Evolutionary conservation across 2,329 filamentous ascomycete species (phyloP), one percentile per base, ranked within the genome.

Genomic region (Ceratocystis colombiana): DNA sequence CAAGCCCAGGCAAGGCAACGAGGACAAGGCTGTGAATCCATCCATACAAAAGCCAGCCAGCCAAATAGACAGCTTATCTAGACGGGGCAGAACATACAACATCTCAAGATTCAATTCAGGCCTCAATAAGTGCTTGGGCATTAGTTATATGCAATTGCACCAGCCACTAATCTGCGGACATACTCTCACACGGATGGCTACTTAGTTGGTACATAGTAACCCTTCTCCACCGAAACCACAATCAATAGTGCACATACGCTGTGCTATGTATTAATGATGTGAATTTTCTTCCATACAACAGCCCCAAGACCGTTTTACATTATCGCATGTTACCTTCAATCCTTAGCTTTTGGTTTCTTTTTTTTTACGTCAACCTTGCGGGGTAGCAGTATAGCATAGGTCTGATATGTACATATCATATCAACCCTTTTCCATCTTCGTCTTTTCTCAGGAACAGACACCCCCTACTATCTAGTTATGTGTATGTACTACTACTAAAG

Each of bases 51-150:
- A 6, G 17, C 45, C 45, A 50, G 20, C 46, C 46, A 50, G 46
- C 46, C 15, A 48, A 48, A 17, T n/a, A 20, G 17, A n/a, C 7
- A 22, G 46, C 46, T 50, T 50, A 50, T 50, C 46, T 20, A 3
- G 22, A 22, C n/a, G 22, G 8, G 33, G 33, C 7, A 12, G 33
- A 37, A 37, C 33, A 37, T 37, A 20, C 46, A 50, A n/a, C 6
- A 50, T n/a, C 46, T 20, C 46, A 50, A 25, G 46, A 25, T 50
- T 50, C 45, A 48, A 50, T 50, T 50, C 37, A 41, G 37, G 37
- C 37, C 37, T 41, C 3, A 41, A 41, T 41, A 41, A 41, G 10
- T 41, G 37, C 37, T 12, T 12, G 37, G 37, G 37, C 37, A 12
- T 12, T 41, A 41, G 10, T 12, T 12, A 41, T 41, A 41, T 41